Percentiles rank a stretch among this genome's conserved stretches.
Conservation (phyloP, 768 basidiomycete genomes). For the Thelephora ganbajun region DNA sequence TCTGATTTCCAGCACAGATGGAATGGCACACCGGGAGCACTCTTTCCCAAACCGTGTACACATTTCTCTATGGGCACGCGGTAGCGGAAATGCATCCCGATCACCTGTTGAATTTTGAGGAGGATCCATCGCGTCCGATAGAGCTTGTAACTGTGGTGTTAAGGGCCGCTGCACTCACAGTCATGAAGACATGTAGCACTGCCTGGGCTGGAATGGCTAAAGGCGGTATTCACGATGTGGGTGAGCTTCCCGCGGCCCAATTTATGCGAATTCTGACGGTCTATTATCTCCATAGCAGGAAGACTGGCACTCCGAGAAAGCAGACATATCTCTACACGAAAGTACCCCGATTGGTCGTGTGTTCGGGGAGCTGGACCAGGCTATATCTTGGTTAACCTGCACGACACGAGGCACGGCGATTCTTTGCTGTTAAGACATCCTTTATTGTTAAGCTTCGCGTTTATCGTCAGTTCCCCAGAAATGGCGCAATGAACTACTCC, state of each 20-base stretch:
- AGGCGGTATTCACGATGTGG: conserved; percentile 64
- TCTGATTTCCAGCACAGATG: conserved; percentile 35
- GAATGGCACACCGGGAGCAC: conserved; percentile 79
- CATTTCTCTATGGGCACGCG: conserved; percentile 59
- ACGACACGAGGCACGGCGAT: conserved; percentile 25
- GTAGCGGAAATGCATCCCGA: conserved; percentile 49
- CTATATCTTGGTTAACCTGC: conserved; percentile 42
- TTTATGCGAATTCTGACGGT: not conserved
- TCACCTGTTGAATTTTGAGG: conserved; percentile 10
- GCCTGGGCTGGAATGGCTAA: conserved; percentile 73
- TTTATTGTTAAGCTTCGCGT: not conserved
- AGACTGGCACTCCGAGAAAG: conserved; percentile 86
- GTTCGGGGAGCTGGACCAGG: conserved; percentile 41
- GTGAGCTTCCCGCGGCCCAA: conserved; percentile 14
- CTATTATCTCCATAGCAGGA: conserved; percentile 39
- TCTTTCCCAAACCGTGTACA: conserved; percentile 78
- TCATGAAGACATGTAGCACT: conserved; percentile 73
- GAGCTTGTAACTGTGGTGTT: conserved; percentile 60
- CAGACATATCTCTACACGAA: conserved; percentile 65
- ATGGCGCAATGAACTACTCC: not conserved
- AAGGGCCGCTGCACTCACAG: conserved; percentile 46
- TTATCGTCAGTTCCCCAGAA: conserved; percentile 1
- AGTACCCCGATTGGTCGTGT: conserved; percentile 39
- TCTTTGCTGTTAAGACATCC: not conserved
- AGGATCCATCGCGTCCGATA: conserved; percentile 35